Base-by-base conservation (phyloP, 2,329 filamentous ascomycete genomes). In the Huntiella abstrusa region DNA sequence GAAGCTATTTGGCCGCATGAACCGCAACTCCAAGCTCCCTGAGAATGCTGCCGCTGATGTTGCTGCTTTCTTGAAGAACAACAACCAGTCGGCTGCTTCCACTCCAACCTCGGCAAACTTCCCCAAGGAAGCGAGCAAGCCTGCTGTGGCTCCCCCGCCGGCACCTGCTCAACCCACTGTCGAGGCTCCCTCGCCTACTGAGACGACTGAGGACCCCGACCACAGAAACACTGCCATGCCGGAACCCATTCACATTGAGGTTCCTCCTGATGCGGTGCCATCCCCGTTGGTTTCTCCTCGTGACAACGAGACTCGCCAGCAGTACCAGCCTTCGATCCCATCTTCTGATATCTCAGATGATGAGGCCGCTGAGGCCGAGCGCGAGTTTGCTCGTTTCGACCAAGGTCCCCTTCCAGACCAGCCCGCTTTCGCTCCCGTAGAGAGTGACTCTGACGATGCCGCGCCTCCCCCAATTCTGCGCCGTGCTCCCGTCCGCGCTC, bases 321-420 rank as follows among this genome's bases (percentile, higher is more conserved):
- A 60, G 5, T 68, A 69, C 41, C 64, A 66, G 43, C 62, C 66
- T 1, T 64, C 67, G 2, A 54, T 62, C 8, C 22, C 22, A 10
- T 63, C 68, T 12, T 72, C 70, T 4, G 72, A 70, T 4, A 67
- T 79, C 33, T 72, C 75, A 54, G 76, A 69, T 1, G 62, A 64
- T 6, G 73, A 82, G 51, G 70, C 68, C 5, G 62, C 64, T 37
- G 70, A 79, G 53, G 72, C 75, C n/a, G 64, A 68, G 32, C 62
- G 70, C 8, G 77, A 78, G 47, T 76, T 76, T 53, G 65, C 71
- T 12, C 69, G 66, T 17, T 96, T 96, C 57, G 82, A 91, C 56
- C 88, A 96, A 62, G 91, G 87, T 2, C 91, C 91, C 1, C 70
- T 95, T 17, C 62, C 73, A 7, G 86, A 96, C 48, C 82, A 91